phyloP scores from a whole-genome alignment of 352 stramenopile species.

The Pythium apleroticum region DNA sequence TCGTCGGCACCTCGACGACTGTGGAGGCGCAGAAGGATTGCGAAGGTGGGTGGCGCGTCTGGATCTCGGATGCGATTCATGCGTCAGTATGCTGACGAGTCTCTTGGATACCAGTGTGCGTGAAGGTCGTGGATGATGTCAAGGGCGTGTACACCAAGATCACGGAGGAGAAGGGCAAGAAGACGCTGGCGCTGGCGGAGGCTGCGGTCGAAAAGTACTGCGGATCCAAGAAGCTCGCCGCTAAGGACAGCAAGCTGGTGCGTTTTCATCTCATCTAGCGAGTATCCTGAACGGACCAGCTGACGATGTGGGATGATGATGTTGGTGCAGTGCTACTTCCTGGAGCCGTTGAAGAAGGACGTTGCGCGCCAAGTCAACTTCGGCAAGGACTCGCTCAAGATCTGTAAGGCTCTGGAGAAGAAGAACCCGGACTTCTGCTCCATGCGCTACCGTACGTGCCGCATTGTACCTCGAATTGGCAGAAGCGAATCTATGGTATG shows the following conservation, averaged over 20 bases:
- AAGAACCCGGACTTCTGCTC: constrained; percentile 94
- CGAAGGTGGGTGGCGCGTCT: constrained; percentile 67
- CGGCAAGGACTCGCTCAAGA: constrained; percentile 91
- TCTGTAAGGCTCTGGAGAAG: constrained; percentile 94
- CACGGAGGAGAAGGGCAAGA: constrained; percentile 72
- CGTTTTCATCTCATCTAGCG: constrained; percentile 2
- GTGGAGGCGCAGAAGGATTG: constrained; percentile 79
- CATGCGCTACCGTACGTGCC: constrained; percentile 91
- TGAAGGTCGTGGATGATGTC: constrained; percentile 90
- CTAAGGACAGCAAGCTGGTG: constrained; percentile 93
- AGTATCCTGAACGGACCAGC: not conserved
- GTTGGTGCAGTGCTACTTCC: constrained; percentile 88
- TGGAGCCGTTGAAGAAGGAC: constrained; percentile 94
- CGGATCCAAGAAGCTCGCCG: constrained; percentile 68
- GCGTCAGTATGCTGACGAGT: not conserved
- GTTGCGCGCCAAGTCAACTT: constrained; percentile 91
- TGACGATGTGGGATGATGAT: not conserved
- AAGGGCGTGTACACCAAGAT: constrained; percentile 69
- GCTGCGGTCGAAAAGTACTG: constrained; percentile 88
- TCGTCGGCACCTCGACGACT: constrained; percentile 34
- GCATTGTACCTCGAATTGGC: too few species aligned
- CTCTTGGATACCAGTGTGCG: constrained; percentile 70
- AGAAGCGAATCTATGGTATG: too few species aligned
- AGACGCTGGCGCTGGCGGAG: constrained; percentile 76
- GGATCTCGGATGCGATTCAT: not conserved